Conservation (phyloP, 768 basidiomycete genomes). For the Naganishia antarctica region DNA sequence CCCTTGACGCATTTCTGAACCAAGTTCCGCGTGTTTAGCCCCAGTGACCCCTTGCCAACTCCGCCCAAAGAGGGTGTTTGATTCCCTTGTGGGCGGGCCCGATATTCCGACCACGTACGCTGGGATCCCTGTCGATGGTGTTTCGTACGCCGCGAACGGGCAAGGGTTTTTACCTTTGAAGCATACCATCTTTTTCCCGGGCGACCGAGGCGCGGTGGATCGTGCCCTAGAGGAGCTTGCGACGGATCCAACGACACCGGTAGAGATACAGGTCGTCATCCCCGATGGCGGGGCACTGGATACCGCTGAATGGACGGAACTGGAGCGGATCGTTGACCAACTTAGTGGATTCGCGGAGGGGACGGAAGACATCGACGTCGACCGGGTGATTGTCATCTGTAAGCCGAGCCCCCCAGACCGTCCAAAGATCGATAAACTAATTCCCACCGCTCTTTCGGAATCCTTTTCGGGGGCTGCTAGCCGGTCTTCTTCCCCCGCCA, state of each 20-base stretch:
- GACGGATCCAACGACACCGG: not conserved
- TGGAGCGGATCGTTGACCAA: not conserved
- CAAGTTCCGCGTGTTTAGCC: not conserved
- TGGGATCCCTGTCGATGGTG: not conserved
- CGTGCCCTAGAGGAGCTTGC: not conserved
- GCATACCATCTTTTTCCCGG: not conserved
- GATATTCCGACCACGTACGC: not conserved
- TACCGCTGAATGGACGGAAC: not conserved
- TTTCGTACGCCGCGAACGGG: too few species aligned
- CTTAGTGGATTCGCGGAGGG: not conserved
- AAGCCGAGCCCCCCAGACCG: too few species aligned
- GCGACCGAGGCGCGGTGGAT: not conserved
- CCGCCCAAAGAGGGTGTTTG: not conserved
- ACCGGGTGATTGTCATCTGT: conserved; percentile 5
- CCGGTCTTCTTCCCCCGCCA: conserved; percentile 43
- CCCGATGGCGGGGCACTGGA: not conserved
- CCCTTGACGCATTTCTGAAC: not conserved
- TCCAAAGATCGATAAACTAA: too few species aligned
- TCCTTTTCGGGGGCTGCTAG: too few species aligned
- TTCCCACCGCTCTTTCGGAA: too few species aligned
- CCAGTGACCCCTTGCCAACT: not conserved
- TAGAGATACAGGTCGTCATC: not conserved
- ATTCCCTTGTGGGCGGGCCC: not conserved
- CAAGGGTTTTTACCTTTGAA: not conserved
- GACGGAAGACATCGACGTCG: not conserved